phyloP scores from a whole-genome alignment of 495 filamentous ascomycete genomes.

The Podospora bellae-mahoneyi region DNA sequence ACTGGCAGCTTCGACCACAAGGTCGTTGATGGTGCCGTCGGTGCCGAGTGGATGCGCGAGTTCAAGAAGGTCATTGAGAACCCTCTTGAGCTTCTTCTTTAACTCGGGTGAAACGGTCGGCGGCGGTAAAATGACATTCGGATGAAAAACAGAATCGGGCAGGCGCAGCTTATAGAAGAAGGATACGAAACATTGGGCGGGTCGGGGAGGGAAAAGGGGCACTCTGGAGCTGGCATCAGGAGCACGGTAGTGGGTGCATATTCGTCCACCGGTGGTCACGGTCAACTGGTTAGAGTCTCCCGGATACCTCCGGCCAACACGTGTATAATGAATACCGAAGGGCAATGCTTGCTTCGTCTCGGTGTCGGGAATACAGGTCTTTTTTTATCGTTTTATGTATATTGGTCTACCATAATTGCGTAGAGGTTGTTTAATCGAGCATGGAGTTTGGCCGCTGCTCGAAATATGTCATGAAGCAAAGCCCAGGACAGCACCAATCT shows the following conservation, averaged over 20 bases:
- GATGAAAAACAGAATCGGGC: neutral
- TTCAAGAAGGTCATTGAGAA: constrained; percentile 97
- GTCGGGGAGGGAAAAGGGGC: constrained; percentile 8
- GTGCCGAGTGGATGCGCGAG: constrained; percentile 94
- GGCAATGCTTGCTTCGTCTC: constrained; percentile 22
- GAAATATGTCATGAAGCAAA: neutral
- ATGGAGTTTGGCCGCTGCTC: constrained; percentile 24
- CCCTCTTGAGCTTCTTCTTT: constrained; percentile 90
- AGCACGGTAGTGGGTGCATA: neutral
- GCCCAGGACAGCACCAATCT: neutral
- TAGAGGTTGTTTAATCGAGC: constrained; percentile 30
- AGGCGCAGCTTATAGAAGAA: constrained; percentile 12
- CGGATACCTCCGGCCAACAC: constrained; percentile 11
- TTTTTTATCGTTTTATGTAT: constrained; percentile 30
- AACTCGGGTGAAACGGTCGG: constrained; percentile 24
- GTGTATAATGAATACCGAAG: constrained; percentile 27
- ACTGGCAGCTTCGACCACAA: constrained; percentile 98
- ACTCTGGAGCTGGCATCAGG: neutral
- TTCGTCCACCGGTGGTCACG: neutral
- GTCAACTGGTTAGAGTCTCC: neutral
- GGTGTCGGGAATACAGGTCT: constrained; percentile 24
- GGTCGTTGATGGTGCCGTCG: constrained; percentile 83
- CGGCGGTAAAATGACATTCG: neutral
- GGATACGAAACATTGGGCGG: constrained; percentile 5
- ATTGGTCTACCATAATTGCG: constrained; percentile 29